Base-by-base conservation (phyloP, 352 stramenopile genomes). In the Phytopythium delawarense region DNA sequence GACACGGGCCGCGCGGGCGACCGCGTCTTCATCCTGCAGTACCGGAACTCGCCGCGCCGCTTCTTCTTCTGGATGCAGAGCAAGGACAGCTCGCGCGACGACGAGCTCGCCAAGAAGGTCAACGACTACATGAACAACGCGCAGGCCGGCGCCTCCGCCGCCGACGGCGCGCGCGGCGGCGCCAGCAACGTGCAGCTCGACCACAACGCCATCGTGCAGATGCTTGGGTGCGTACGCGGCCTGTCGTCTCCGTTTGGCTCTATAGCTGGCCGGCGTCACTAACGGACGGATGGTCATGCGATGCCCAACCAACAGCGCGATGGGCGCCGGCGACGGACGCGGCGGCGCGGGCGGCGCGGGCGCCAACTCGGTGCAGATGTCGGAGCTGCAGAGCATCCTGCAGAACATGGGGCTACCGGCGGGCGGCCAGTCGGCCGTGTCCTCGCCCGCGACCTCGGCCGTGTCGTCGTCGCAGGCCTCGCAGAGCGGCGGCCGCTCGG, bases 31-130 rank as follows among this genome's bases (percentile, higher is more conserved):
- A 71, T 98, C 55, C 68, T 98, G 63, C 89, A 98, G 76, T 98
- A 97, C 83, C 96, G 96, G 69, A 94, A 92, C 70, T 96, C 84
- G 61, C 84, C 83, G 9, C 87, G 92, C 20, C 88, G 91, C 23
- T 98, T 98, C 73, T 97, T 98, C 72, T 98, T 97, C 71, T 98
- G 92, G 92, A 97, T 97, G 90, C 92, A 94, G 84, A 90, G 93
- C 75, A 96, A 96, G 71, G 84, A 96, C 68, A 78, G 71, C 42
- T 84, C 84, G 21, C 88, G 94, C 35, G 90, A 97, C 58, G 87
- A 94, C 39, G 91, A 96, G 53, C 67, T 92, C 12, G 74, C 78
- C 30, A 92, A 91, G 69, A 96, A 96, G 62, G 74, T 96, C 32
- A 94, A 96, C 70, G 85, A 95, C 56, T 87, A 75, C 64, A 96